phyloP scores from a whole-genome alignment of 768 basidiomycete species.

The Phanerochaete carnosa region DNA sequence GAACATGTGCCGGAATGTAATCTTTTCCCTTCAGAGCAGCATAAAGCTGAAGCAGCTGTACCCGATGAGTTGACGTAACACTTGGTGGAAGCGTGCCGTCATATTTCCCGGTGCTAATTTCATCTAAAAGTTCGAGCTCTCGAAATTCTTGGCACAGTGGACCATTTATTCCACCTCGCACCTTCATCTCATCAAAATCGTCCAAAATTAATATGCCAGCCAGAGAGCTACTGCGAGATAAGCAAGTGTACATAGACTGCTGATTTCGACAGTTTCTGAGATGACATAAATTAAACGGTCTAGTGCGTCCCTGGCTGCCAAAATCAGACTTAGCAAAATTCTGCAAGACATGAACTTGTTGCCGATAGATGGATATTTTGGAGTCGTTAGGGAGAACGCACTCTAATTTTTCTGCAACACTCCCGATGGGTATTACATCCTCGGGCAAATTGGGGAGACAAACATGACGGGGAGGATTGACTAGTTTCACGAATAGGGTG shows the following conservation, averaged over 20 bases:
- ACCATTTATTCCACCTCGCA: too few relatives aligned
- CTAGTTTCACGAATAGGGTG: not conserved
- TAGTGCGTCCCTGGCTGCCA: constrained; percentile 17
- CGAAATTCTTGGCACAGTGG: too few relatives aligned
- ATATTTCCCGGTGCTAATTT: too few relatives aligned
- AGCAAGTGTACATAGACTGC: constrained; percentile 19
- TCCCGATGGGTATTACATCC: not conserved
- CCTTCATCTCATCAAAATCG: too few relatives aligned
- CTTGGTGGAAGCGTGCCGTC: too few relatives aligned
- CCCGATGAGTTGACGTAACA: too few relatives aligned
- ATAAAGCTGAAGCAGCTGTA: too few relatives aligned
- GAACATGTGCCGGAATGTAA: too few relatives aligned
- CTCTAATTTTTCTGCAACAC: not conserved
- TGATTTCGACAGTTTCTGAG: constrained; percentile 10
- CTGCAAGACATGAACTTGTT: constrained; percentile 15
- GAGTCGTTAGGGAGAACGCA: not conserved
- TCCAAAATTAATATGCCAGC: not conserved
- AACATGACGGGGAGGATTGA: not conserved
- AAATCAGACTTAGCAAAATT: constrained; percentile 25
- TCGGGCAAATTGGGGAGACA: not conserved
- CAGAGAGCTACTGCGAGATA: constrained; percentile 15
- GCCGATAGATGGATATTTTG: not conserved
- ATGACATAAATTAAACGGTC: constrained; percentile 14
- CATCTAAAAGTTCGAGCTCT: too few relatives aligned
- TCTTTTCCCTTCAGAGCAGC: too few relatives aligned